A percentile compares a stretch with the other conserved stretches of the same genome.
phyloP scores from a whole-genome alignment of 2,329 filamentous ascomycete genomes.

The Fusarium agapanthi region DNA sequence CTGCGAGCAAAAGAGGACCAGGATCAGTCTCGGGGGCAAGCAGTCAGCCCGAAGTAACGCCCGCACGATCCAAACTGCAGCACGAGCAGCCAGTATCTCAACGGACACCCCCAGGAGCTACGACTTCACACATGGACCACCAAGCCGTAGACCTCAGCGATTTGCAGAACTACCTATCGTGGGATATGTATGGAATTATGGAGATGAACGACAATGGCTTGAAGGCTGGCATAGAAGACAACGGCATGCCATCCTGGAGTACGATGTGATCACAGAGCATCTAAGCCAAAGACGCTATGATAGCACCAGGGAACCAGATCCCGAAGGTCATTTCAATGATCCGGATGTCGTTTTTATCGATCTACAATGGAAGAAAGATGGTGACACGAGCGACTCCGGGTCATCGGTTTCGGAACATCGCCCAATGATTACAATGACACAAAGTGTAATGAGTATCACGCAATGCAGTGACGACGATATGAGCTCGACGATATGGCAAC shows the following conservation, averaged over 20 bases:
- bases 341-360: not conserved
- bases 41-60: slow-evolving; percentile 31
- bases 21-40: slow-evolving; percentile 23
- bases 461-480: slow-evolving; percentile 11
- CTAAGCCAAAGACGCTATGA: not conserved
- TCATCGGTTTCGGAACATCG: slow-evolving; percentile 33
- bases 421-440: slow-evolving; percentile 9
- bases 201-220: slow-evolving; percentile 50
- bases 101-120: slow-evolving; percentile 32
- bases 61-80: slow-evolving; percentile 47
- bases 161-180: slow-evolving; percentile 50
- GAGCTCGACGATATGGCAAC: not conserved
- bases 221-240: slow-evolving; percentile 49
- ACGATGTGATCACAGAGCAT: slow-evolving; percentile 21
- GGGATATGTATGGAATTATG: slow-evolving; percentile 54
- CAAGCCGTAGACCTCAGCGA: slow-evolving; percentile 50
- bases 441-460: slow-evolving; percentile 12
- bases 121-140: slow-evolving; percentile 45
- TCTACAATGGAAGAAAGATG: not conserved
- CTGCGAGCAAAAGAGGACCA: slow-evolving; percentile 18
- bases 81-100: slow-evolving; percentile 49
- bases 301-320: not conserved
- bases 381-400: not conserved
- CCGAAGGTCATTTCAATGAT: not conserved
- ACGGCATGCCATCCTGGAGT: slow-evolving; percentile 45